Evolutionary conservation across 2,329 filamentous ascomycete genomes (phyloP).

Genomic region (Amauroascus verrucosus): DNA sequence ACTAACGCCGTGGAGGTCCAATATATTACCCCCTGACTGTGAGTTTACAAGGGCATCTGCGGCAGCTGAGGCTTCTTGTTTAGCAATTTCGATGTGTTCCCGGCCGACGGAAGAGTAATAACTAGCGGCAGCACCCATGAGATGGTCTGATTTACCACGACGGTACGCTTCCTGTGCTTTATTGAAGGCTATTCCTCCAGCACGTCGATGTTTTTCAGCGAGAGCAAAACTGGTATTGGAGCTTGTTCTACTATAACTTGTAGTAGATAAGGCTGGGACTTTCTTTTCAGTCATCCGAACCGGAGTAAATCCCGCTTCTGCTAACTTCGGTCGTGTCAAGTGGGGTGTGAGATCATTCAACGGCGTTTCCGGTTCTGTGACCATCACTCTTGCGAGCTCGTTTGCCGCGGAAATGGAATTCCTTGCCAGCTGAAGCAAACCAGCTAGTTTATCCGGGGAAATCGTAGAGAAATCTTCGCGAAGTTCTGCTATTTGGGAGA

Average conservation of each 20-base stretch:
- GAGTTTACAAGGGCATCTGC: constrained; percentile 60
- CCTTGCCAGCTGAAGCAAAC: constrained; percentile 47
- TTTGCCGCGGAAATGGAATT: constrained; percentile 49
- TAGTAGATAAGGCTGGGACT: neutral
- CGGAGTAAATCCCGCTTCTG: neutral
- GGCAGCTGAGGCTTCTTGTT: constrained; percentile 50
- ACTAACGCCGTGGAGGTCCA: constrained; percentile 76
- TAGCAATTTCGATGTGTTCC: constrained; percentile 50
- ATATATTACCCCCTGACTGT: constrained; percentile 50
- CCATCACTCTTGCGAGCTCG: constrained; percentile 49
- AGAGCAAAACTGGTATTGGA: constrained; percentile 26
- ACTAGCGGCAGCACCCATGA: constrained; percentile 64
- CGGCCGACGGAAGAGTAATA: constrained; percentile 65
- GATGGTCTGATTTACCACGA: constrained; percentile 55
- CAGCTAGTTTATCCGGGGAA: constrained; percentile 38
- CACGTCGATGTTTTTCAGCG: constrained; percentile 39
- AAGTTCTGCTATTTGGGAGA: constrained; percentile 46
- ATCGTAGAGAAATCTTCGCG: constrained; percentile 46
- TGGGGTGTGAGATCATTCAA: constrained; percentile 39
- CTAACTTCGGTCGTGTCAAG: constrained; percentile 36
- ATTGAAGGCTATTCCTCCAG: constrained; percentile 43
- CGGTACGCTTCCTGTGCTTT: constrained; percentile 51
- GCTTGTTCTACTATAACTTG: neutral
- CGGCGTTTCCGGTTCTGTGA: constrained; percentile 23
- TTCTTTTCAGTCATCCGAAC: neutral